A percentile compares a stretch with the other conserved stretches of the same genome.
phyloP scores from a whole-genome alignment of 768 basidiomycete genomes.

The Trametes cinnabarina region DNA sequence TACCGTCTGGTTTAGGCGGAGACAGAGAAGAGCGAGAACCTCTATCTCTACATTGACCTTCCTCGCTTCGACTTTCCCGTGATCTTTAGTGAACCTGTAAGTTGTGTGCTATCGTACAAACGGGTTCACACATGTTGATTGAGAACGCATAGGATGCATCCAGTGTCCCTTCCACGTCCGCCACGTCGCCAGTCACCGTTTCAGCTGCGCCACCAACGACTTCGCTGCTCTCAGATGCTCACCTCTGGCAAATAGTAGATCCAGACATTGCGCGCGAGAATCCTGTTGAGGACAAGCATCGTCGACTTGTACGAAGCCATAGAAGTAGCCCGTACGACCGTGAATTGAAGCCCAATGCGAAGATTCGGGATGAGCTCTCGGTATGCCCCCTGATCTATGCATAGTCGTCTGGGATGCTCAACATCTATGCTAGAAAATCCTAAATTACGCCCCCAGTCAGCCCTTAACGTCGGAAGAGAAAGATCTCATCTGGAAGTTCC shows the following conservation, averaged over 20 bases:
- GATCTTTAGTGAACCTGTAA: conserved; percentile 86
- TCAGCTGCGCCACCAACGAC: conserved; percentile 44
- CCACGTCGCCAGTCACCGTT: conserved; percentile 38
- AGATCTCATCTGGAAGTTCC: conserved; percentile 97
- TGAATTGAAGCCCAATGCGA: conserved; percentile 95
- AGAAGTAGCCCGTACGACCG: conserved; percentile 92
- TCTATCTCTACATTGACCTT: conserved; percentile 95
- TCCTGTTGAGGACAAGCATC: conserved; percentile 96
- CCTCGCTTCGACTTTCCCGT: conserved; percentile 98
- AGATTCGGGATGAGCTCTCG: conserved; percentile 88
- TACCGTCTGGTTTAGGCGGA: conserved; percentile 58
- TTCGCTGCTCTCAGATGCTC: conserved; percentile 60
- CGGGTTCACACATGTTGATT: background rate
- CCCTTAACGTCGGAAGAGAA: conserved; percentile 88
- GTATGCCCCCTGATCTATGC: conserved; percentile 43
- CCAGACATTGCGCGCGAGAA: conserved; percentile 92
- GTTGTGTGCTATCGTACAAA: conserved; percentile 23
- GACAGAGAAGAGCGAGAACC: conserved; percentile 84
- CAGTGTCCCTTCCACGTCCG: conserved; percentile 40
- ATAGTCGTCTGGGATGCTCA: background rate
- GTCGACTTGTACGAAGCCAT: conserved; percentile 90
- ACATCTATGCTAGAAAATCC: conserved; percentile 59
- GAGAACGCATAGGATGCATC: conserved; percentile 38
- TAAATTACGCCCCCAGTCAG: conserved; percentile 89
- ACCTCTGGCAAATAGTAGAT: conserved; percentile 86